Evolutionary conservation across 2,329 filamentous ascomycete species (phyloP), one percentile per base, ranked within the genome.

Genomic region (Exophiala sideris): DNA sequence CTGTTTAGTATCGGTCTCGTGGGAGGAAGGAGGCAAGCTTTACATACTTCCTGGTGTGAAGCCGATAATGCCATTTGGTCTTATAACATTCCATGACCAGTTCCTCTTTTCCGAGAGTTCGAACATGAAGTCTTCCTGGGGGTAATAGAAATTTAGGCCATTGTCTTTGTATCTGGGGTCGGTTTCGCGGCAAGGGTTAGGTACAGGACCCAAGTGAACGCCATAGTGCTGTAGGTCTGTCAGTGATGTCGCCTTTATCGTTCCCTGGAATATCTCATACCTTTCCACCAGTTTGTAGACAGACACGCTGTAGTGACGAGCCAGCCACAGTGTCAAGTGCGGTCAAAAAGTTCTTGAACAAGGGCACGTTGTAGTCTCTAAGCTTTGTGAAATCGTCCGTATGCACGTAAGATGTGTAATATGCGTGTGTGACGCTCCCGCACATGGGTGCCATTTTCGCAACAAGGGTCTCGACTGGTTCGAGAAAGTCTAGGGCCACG

Each of bases 281-380:
- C 24, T 70, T 70, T 7, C 64, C 67, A 16, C 67, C 66, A 2
- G 68, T 69, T 59, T 70, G 67, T 7, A 70, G 61, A 32, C 35
- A 60, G 7, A 67, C 59, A 5, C 63, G 60, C 53, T 66, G 45
- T 32, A 70, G 40, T 3, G 55, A 60, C 3, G 59, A 55, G 8
- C 62, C 64, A 2, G 16, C 16, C 16, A 64, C 61, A 3, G 45
- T 35, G 39, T 61, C 62, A 2, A 71, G 45, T 1, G 67, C 58
- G n/a, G 58, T 59, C 10, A 71, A 40, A 42, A 71, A 71, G 36
- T 70, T 71, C 34, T 62, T 47, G 50, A 71, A 71, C 9, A 71
- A 57, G 0, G 66, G 62, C 6, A 61, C 54, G 20, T 71, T 71
- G 7, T 51, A 51, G 1, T 61, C 59, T 5, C 57, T 61, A 2